These are phyloP conservation scores for Claviceps monticola DNA, from an alignment of 2,329 filamentous ascomycete genomes.

Conservation along the genomic window DNA sequence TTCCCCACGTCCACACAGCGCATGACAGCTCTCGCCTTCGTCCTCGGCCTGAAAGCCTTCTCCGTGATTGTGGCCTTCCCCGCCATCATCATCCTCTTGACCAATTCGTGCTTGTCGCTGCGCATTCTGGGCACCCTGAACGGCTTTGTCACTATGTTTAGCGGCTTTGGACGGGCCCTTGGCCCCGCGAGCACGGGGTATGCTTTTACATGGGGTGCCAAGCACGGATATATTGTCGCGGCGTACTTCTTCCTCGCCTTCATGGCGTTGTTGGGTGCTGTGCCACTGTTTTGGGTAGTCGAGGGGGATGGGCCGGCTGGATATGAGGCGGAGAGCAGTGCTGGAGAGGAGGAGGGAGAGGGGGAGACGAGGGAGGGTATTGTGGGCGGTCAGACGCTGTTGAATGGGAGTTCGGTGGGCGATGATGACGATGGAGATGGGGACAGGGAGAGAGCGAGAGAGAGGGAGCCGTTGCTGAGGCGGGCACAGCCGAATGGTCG, in stretches of 20 bases:
- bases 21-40: conserved; percentile 45
- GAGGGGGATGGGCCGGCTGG: conserved; percentile 55
- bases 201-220: conserved; percentile 63
- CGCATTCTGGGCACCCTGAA: conserved; percentile 74
- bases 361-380: conserved; percentile 4
- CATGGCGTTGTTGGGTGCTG: conserved; percentile 48
- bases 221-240: conserved; percentile 60
- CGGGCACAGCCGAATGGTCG: not conserved
- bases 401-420: conserved; percentile 13
- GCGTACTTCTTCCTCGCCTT: conserved; percentile 68
- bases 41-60: conserved; percentile 64
- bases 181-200: conserved; percentile 65
- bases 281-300: conserved; percentile 61
- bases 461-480: conserved; percentile 9
- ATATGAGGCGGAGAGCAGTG: conserved; percentile 16
- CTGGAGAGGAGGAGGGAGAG: conserved; percentile 19
- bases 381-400: conserved; percentile 10
- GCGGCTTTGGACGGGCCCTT: conserved; percentile 62
- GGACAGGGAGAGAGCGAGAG: conserved; percentile 4
- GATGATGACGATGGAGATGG: not conserved
- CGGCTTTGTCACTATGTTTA: conserved; percentile 73
- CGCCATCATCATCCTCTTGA: conserved; percentile 77
- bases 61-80: conserved; percentile 78
- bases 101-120: conserved; percentile 68
- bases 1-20: conserved; percentile 34